Percentiles rank a stretch among this genome's conserved stretches.
Conservation (phyloP, 1,139 yeast species). For the Torulaspora globosa region DNA sequence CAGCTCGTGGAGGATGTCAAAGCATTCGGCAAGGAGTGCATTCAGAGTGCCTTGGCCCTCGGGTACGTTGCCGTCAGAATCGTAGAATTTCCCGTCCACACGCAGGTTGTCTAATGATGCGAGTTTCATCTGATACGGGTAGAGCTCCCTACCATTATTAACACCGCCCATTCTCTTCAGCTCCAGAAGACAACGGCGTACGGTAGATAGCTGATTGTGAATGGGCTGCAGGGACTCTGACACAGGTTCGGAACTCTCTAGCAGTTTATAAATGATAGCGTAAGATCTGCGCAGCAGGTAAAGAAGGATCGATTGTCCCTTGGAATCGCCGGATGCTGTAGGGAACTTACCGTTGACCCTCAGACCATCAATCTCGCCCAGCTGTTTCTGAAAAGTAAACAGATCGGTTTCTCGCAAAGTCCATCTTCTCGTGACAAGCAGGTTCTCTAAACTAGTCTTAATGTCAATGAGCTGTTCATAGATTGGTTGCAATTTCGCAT, state of each 20-base stretch:
- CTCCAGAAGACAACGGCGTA: constrained; percentile 81
- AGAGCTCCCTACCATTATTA: constrained; percentile 77
- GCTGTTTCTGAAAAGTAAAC: constrained; percentile 69
- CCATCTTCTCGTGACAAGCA: constrained; percentile 92
- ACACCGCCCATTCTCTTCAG: constrained; percentile 91
- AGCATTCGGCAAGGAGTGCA: constrained; percentile 88
- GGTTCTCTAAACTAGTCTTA: constrained; percentile 70
- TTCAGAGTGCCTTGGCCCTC: constrained; percentile 95
- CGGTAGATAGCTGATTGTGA: constrained; percentile 88
- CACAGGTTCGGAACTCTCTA: constrained; percentile 92
- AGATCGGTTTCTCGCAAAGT: constrained; percentile 92
- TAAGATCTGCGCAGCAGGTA: constrained; percentile 85
- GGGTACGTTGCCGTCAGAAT: constrained; percentile 82
- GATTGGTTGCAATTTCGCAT: constrained; percentile 47
- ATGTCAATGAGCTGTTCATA: constrained; percentile 56
- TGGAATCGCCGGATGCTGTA: constrained; percentile 33
- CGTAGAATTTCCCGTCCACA: constrained; percentile 78
- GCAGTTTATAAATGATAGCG: constrained; percentile 77
- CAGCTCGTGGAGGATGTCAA: constrained; percentile 85
- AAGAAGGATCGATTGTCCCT: constrained; percentile 64
- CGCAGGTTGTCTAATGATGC: constrained; percentile 84
- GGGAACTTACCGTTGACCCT: constrained; percentile 58
- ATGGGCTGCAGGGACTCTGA: constrained; percentile 88
- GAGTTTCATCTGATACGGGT: constrained; percentile 91
- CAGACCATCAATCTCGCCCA: constrained; percentile 67